Percentiles rank a stretch among this genome's conserved stretches.
Evolutionary conservation across 1,284 basidiomycete species (phyloP).

Genomic region (Leccinum solheimii): DNA sequence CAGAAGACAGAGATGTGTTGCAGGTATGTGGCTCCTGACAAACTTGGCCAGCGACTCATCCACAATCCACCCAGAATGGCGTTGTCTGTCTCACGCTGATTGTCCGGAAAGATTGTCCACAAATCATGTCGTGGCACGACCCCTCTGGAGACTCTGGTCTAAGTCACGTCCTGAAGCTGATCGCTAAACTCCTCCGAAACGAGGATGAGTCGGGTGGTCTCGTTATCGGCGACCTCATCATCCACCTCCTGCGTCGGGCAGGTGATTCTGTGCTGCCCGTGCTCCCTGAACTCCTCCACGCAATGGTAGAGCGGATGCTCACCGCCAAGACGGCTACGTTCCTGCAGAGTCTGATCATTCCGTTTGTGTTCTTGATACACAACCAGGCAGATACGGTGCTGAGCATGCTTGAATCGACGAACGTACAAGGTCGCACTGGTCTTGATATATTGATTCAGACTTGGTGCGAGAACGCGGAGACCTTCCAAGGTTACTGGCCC

Average conservation of each 20-base stretch:
- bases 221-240: constrained; percentile 91
- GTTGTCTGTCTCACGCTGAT: constrained; percentile 81
- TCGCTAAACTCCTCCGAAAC: constrained; percentile 75
- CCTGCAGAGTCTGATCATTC: constrained; percentile 87
- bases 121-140: constrained; percentile 77
- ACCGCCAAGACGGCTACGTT: constrained; percentile 88
- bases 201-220: constrained; percentile 88
- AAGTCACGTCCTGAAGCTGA: constrained; percentile 68
- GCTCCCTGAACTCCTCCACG: constrained; percentile 82
- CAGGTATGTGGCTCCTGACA: constrained; percentile 52
- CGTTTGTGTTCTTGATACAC: constrained; percentile 91
- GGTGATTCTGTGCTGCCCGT: constrained; percentile 79
- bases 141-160: constrained; percentile 70
- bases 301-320: constrained; percentile 79
- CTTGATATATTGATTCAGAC: constrained; percentile 83
- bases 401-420: constrained; percentile 68
- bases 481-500: constrained; percentile 94
- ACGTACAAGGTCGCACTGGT: constrained; percentile 56
- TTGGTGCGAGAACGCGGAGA: constrained; percentile 94
- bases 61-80: constrained; percentile 59
- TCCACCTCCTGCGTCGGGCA: constrained; percentile 83
- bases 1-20: constrained; percentile 82
- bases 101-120: constrained; percentile 83
- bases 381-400: constrained; percentile 80
- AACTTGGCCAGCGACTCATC: not conserved